Percentiles rank a stretch among this genome's conserved stretches.
These are phyloP conservation scores for Pestalotiopsis sp. DNA, from an alignment of 2,329 filamentous ascomycete genomes.

Conservation along the genomic window DNA sequence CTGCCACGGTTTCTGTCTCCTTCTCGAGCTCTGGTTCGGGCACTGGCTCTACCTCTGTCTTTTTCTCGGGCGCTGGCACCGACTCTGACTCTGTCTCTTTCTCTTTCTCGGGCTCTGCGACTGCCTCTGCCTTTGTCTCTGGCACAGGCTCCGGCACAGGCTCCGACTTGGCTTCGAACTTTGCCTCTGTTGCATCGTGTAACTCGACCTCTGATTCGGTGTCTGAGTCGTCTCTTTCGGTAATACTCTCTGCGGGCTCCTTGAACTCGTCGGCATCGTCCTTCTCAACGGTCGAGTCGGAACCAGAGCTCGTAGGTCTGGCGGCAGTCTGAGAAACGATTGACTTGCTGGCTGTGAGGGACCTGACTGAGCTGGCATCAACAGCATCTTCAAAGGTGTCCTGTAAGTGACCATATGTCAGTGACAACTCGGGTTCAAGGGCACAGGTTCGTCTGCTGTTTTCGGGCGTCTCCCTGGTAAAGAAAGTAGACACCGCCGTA, in stretches of 20 bases:
- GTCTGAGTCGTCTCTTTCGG: conserved; percentile 18
- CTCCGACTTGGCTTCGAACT: not conserved
- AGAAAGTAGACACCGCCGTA: not conserved
- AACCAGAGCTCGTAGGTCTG: not conserved
- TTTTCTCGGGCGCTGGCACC: not conserved
- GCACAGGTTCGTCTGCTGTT: not conserved
- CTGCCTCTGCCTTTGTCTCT: not conserved
- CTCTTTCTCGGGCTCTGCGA: not conserved
- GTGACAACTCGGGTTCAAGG: not conserved
- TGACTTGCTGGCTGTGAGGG: conserved; percentile 56
- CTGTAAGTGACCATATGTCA: conserved; percentile 41
- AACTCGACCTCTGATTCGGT: not conserved
- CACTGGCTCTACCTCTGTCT: not conserved
- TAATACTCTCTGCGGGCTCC: conserved; percentile 17
- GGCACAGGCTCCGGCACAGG: not conserved
- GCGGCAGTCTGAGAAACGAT: conserved; percentile 24
- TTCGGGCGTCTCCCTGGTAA: not conserved
- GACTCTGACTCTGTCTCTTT: not conserved
- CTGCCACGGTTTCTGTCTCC: conserved; percentile 28
- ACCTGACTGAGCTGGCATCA: conserved; percentile 66
- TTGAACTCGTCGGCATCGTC: conserved; percentile 18
- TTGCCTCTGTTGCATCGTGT: not conserved
- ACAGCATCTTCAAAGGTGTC: conserved; percentile 84
- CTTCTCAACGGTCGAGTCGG: not conserved
- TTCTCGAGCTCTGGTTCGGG: conserved; percentile 17